Base-by-base conservation (phyloP, 1,284 basidiomycete genomes). In the Tilletia indica region DNA sequence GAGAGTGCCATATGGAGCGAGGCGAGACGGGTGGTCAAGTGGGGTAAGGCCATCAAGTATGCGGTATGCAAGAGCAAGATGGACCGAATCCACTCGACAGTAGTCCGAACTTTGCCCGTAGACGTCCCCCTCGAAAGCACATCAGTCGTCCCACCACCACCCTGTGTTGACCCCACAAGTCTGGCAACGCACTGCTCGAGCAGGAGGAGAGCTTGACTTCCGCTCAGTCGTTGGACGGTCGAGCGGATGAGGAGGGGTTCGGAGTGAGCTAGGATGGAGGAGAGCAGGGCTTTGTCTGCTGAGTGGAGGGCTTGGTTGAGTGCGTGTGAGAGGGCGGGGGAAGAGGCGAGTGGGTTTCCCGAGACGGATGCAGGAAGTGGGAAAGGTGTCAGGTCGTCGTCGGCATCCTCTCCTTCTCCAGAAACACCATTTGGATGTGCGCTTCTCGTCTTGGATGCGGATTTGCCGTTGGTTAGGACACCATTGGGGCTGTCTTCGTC, bases 281-380 rank as follows among this genome's bases (percentile, higher is more conserved):
- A 93, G 71, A 99, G 87, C 51, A 99, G 87, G 5, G 90, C 89
- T 0, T 91, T 89, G 86, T 99, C 97, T 25, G 92, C 92, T 2
- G 96, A 97, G 84, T 99, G 96, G 64, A 99, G 87, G 0, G 97
- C 96, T 86, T 99, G 97, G 68, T 96, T 93, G 67, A 99, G 88
- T 16, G 96, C 95, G 69, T 94, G 91, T 34, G 96, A 93, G 70
- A 99, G 89, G 0, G 96, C 97, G 51, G 70, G 47, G 89, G 25
- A 89, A 86, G n/a, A 38, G 34, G 61, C 85, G 68, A 39, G 73
- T 70, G 31, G 72, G 70, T 39, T 71, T 14, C 25, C 38, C 6
- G 51, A 14, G 19, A 63, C 21, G 49, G 63, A 19, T 21, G 63
- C 16, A 16, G 61, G 49, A 8, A 70, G 49, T 21, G 47, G 47